phyloP scores from a whole-genome alignment of 2,329 filamentous ascomycete species.

The Arthrobotrys entomopaga region DNA sequence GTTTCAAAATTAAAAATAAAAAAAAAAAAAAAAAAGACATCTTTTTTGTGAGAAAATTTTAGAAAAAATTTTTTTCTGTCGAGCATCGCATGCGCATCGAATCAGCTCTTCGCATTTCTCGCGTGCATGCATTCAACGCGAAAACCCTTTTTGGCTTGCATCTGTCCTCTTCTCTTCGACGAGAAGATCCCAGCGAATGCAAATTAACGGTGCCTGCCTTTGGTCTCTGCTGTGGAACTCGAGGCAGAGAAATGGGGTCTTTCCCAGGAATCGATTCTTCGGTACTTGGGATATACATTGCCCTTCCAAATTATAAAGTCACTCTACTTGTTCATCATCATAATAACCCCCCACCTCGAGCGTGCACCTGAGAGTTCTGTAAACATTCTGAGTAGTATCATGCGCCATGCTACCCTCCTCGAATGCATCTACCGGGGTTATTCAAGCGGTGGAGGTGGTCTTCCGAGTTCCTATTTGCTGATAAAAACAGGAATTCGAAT shows the following conservation, averaged over 20 bases:
- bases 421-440: constrained; percentile 36
- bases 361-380: background rate
- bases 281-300: background rate
- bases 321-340: background rate
- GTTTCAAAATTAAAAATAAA: constrained; percentile 7
- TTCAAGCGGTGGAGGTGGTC: constrained; percentile 20
- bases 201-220: constrained; percentile 45
- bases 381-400: constrained; percentile 23
- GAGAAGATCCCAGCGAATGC: background rate
- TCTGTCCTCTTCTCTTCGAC: constrained; percentile 2
- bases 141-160: constrained; percentile 33
- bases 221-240: constrained; percentile 33
- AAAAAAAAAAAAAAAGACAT: too few species aligned
- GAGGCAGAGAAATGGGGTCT: constrained; percentile 5
- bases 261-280: background rate
- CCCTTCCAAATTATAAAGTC: background rate
- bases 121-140: constrained; percentile 30
- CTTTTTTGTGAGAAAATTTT: constrained; percentile 10
- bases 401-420: constrained; percentile 21
- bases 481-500: constrained; percentile 40
- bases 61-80: constrained; percentile 4
- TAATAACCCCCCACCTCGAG: background rate
- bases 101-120: constrained; percentile 48
- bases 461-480: constrained; percentile 48
- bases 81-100: constrained; percentile 54